Conservation (phyloP, 768 basidiomycete genomes). For the Phanerochaete carnosa region DNA sequence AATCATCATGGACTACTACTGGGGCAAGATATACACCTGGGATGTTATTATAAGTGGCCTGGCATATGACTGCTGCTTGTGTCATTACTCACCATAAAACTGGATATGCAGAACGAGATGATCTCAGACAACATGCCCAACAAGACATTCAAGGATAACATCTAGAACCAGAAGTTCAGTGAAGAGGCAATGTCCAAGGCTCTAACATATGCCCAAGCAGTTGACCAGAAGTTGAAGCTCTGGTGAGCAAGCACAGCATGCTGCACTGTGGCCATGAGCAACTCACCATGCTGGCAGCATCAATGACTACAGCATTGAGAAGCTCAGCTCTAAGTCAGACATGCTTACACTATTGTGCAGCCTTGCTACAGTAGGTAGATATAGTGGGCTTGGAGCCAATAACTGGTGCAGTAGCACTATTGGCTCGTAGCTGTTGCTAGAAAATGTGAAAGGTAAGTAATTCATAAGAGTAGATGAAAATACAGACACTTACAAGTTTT, state of each 20-base stretch:
- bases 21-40: slow-evolving; percentile 12
- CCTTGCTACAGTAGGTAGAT: slow-evolving; percentile 41
- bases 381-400: too few relatives aligned
- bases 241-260: slow-evolving; percentile 28
- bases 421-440: too few relatives aligned
- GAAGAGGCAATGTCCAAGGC: slow-evolving; percentile 29
- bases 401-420: too few relatives aligned
- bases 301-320: slow-evolving; percentile 36
- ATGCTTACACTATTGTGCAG: slow-evolving; percentile 51
- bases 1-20: slow-evolving; percentile 11
- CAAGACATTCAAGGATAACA: slow-evolving; percentile 14
- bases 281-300: slow-evolving; percentile 25
- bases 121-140: slow-evolving; percentile 16
- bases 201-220: slow-evolving; percentile 47
- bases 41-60: slow-evolving; percentile 10
- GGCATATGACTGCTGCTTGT: neutral
- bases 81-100: neutral
- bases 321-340: slow-evolving; percentile 45
- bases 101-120: slow-evolving; percentile 11
- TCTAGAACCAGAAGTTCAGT: slow-evolving; percentile 13
- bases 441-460: too few relatives aligned
- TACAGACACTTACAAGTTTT: too few relatives aligned
- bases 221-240: slow-evolving; percentile 54
- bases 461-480: too few relatives aligned
- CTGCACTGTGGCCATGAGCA: too few relatives aligned